Evolutionary conservation across 176 grass and related monocot genomes (phyloP).

Genomic region (Oropetium thomaeum): DNA sequence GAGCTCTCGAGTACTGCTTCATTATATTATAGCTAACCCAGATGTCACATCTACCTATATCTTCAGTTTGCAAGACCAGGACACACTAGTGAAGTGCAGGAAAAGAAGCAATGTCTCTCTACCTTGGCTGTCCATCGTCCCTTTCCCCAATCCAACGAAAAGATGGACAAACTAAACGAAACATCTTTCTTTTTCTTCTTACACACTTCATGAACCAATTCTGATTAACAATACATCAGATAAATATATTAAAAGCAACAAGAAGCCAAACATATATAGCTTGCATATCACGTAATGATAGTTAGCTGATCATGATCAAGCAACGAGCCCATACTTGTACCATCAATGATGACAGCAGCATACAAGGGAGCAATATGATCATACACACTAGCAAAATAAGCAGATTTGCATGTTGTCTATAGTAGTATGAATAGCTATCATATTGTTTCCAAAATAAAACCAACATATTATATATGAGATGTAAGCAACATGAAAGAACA

Average conservation of each 20-base stretch:
- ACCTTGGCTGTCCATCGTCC: neutral
- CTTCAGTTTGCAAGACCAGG: neutral
- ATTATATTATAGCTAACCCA: neutral
- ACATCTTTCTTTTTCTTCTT: constrained; percentile 18
- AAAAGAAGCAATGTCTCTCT: neutral
- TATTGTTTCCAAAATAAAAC: constrained; percentile 14
- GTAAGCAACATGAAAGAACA: neutral
- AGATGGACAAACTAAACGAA: neutral
- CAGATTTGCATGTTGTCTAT: neutral
- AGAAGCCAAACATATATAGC: neutral
- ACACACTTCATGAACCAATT: constrained; percentile 3
- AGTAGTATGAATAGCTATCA: neutral
- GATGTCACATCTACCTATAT: neutral
- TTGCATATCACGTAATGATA: neutral
- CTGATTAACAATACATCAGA: no score
- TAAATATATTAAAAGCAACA: neutral
- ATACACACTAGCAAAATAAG: neutral
- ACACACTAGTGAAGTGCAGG: neutral
- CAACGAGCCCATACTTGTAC: neutral
- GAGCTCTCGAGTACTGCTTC: neutral
- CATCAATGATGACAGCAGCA: neutral
- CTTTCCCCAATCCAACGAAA: constrained; percentile 18
- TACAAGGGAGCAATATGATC: neutral
- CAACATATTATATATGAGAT: neutral
- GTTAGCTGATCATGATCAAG: neutral